Base-by-base conservation (phyloP, 768 basidiomycete genomes). In the Suillus subluteus region DNA sequence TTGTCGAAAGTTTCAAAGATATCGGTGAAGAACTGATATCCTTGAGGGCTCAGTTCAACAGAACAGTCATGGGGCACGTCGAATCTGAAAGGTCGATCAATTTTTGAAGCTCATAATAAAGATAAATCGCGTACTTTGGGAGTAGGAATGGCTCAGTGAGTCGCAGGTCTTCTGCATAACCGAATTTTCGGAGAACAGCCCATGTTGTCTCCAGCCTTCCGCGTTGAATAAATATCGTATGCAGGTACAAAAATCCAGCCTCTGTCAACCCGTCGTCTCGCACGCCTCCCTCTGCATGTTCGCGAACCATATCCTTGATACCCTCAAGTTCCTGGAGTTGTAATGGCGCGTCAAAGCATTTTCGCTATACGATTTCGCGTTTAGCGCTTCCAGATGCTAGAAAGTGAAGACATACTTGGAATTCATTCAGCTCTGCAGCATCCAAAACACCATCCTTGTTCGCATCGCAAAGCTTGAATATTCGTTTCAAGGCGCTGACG, bases 131-230 rank as follows among this genome's bases (percentile, higher is more conserved):
- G 72, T 71, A 96, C 97, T 91, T 95, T 26, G 97, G 97, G 65
- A 85, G 83, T 66, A 99, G 81, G 79, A 96, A 98, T 8, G 87
- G 84, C 75, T 98, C 97, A 32, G 91, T 91, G 68, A 99, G 80
- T 71, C 90, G 88, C 69, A 99, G 78, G 73, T 98, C 96, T 76
- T 98, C 97, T 16, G 91, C 97, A 73, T 99, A 99, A 5, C 97
- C 97, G 76, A 98, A 98, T 74, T 89, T 94, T 68, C 96, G 83
- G 70, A 99, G 83, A 7, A 97, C 95, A 9, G 95, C 96, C 97
- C 97, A 99, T 1, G 97, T 99, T 35, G 97, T 99, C 78, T 99
- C 97, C 68, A 97, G 83, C 58, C 97, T 86, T 26, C 97, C 97
- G 50, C 91, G 89, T 79, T 97, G 97, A 64, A 99, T 98, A 80